phyloP scores from a whole-genome alignment of 768 basidiomycete genomes.

The Sarcomyxa edulis region DNA sequence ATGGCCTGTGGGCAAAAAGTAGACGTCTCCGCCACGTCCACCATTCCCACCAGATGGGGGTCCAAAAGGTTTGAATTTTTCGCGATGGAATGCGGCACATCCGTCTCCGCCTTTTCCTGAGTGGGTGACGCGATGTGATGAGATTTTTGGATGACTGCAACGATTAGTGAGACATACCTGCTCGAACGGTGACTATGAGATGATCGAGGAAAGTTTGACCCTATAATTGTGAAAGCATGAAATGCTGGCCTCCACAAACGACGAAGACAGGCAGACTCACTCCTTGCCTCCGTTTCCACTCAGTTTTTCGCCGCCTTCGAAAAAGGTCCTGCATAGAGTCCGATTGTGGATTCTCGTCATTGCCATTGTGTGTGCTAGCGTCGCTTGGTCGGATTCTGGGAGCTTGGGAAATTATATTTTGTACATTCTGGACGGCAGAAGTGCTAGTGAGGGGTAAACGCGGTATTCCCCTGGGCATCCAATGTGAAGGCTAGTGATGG shows the following conservation, averaged over 20 bases:
- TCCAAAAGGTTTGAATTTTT: constrained; percentile 77
- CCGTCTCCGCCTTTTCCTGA: constrained; percentile 88
- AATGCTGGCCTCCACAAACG: constrained; percentile 6
- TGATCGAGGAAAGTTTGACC: constrained; percentile 81
- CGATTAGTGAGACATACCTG: constrained; percentile 39
- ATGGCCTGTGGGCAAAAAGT: constrained; percentile 71
- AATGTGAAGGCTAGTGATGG: no score
- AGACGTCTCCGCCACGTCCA: constrained; percentile 84
- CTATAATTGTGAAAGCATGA: constrained; percentile 27
- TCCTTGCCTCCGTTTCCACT: constrained; percentile 72
- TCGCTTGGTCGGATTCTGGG: no score
- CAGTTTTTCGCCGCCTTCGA: constrained; percentile 47
- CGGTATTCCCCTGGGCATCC: no score
- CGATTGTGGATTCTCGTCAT: no score
- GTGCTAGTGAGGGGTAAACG: no score
- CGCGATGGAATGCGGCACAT: constrained; percentile 89
- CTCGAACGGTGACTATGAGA: constrained; percentile 71
- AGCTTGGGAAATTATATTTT: no score
- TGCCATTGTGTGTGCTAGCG: no score
- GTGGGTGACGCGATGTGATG: constrained; percentile 3
- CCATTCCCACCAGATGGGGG: constrained; percentile 95
- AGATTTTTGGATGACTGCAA: constrained; percentile 3
- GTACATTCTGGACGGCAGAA: no score
- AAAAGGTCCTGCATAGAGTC: no score
- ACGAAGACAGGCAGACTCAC: constrained; percentile 31